These are phyloP conservation scores for Paragyromitra xinjiangensis DNA, from an alignment of 495 filamentous ascomycete species.

Conservation along the genomic window DNA sequence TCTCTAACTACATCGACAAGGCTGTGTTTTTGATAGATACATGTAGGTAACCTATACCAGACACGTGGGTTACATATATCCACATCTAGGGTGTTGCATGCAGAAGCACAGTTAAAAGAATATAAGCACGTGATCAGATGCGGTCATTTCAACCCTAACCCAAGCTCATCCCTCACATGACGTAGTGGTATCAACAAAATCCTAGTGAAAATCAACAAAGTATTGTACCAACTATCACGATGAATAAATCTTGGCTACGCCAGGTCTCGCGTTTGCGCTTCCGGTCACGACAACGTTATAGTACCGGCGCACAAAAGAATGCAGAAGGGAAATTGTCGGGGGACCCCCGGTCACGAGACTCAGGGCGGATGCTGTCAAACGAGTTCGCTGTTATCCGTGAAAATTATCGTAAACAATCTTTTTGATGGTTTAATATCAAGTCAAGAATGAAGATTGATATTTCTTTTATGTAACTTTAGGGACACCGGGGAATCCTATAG, in stretches of 20 bases:
- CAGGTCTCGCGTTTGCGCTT: background rate
- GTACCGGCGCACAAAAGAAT: constrained; percentile 15
- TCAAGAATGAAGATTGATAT: background rate
- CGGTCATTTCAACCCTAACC: constrained; percentile 6
- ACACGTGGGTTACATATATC: too few relatives aligned
- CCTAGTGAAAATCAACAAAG: background rate
- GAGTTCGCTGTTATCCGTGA: constrained; percentile 78
- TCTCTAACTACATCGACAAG: background rate
- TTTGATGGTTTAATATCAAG: background rate
- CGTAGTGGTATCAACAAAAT: background rate
- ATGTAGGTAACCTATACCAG: too few relatives aligned
- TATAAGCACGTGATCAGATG: background rate
- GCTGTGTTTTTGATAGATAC: background rate
- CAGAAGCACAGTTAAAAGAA: too few relatives aligned
- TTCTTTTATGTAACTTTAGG: constrained; percentile 11
- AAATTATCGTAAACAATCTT: constrained; percentile 68
- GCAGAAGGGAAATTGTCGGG: constrained; percentile 54
- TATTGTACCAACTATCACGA: background rate
- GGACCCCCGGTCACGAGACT: constrained; percentile 69
- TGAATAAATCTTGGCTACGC: constrained; percentile 9
- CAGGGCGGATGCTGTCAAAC: constrained; percentile 76
- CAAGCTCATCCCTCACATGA: background rate
- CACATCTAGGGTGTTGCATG: too few relatives aligned
- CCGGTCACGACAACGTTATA: background rate
- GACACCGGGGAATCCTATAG: constrained; percentile 49